A percentile compares a stretch with the other conserved stretches of the same genome.
Evolutionary conservation across 352 stramenopile genomes (phyloP).

Genomic region (Stramenopiles sp.): DNA sequence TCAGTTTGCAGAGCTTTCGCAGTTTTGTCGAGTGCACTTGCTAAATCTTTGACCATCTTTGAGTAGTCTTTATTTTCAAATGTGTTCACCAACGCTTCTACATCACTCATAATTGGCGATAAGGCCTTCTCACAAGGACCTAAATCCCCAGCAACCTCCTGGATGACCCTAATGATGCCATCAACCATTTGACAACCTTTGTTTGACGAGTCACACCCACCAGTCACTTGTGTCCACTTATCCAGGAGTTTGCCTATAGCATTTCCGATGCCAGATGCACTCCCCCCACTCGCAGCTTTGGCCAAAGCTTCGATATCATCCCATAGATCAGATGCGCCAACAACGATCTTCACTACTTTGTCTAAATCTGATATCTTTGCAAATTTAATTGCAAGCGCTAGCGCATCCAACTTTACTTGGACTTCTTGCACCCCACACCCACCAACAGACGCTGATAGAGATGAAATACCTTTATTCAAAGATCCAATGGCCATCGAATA

Average conservation of each 20-base stretch:
- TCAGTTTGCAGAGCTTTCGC: not conserved
- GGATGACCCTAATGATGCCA: not conserved
- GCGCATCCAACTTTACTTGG: not conserved
- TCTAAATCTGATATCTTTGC: not conserved
- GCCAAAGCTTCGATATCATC: not conserved
- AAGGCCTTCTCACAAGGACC: not conserved
- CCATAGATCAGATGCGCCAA: not conserved
- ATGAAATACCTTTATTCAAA: not conserved
- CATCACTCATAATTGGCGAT: not conserved
- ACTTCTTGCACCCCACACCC: not conserved
- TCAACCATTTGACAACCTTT: not conserved
- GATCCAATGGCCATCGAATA: not conserved
- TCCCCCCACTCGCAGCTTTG: not conserved
- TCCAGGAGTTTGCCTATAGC: not conserved
- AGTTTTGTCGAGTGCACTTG: not conserved
- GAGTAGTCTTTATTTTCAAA: not conserved
- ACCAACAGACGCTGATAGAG: not conserved
- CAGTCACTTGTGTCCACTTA: not conserved
- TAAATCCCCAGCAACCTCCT: not conserved
- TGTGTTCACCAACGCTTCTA: not conserved
- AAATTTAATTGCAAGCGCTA: not conserved
- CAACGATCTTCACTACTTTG: not conserved
- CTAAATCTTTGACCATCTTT: not conserved
- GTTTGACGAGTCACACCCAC: not conserved
- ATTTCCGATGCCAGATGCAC: not conserved